phyloP scores from a whole-genome alignment of 1,284 basidiomycete species.

The Anthracocystis panici-leucophaei region DNA sequence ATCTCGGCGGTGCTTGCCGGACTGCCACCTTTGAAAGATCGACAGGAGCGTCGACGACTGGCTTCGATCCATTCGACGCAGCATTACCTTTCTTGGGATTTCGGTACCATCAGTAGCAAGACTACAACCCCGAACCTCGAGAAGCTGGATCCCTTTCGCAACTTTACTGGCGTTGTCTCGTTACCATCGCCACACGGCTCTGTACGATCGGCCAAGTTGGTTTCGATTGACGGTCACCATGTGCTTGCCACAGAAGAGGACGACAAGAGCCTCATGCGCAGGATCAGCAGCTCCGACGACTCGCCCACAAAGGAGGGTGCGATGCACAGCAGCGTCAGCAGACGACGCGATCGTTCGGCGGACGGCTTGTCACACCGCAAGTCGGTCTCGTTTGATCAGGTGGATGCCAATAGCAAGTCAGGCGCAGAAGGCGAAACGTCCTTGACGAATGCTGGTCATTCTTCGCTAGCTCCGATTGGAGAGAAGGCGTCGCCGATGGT shows the following conservation, averaged over 20 bases:
- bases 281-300: slow-evolving; percentile 36
- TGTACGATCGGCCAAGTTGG: slow-evolving; percentile 41
- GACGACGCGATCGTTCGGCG: slow-evolving; percentile 32
- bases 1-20: slow-evolving; percentile 77
- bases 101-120: slow-evolving; percentile 44
- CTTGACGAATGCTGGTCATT: not conserved
- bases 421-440: slow-evolving; percentile 8
- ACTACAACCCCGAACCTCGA: slow-evolving; percentile 39
- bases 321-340: slow-evolving; percentile 10
- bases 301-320: slow-evolving; percentile 18
- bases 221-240: slow-evolving; percentile 51
- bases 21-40: slow-evolving; percentile 56
- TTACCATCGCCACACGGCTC: slow-evolving; percentile 50
- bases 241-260: slow-evolving; percentile 47
- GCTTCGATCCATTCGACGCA: slow-evolving; percentile 55
- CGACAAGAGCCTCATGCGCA: slow-evolving; percentile 18
- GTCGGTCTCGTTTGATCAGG: slow-evolving; percentile 53
- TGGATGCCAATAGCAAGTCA: slow-evolving; percentile 6
- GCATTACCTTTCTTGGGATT: slow-evolving; percentile 59
- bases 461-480: slow-evolving; percentile 39
- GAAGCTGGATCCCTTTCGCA: slow-evolving; percentile 56
- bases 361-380: slow-evolving; percentile 44
- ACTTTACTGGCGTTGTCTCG: slow-evolving; percentile 54
- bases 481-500: slow-evolving; percentile 39
- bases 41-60: slow-evolving; percentile 54